Base-by-base conservation (phyloP, 2,329 filamentous ascomycete genomes). In the Akanthomyces uredinophilus region DNA sequence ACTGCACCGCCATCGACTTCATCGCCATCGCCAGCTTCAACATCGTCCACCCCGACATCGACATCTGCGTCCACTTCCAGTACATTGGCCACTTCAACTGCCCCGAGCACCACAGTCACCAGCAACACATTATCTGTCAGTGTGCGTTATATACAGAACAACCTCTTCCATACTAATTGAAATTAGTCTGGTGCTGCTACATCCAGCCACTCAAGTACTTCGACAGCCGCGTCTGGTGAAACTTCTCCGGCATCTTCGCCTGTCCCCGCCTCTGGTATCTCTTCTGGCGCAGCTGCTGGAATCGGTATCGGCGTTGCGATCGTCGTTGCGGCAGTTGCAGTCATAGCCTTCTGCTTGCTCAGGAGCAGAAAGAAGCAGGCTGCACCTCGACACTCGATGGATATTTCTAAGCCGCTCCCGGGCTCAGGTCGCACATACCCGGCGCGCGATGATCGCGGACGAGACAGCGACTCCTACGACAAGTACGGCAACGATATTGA, bases 361-460 rank as follows among this genome's bases (percentile, higher is more conserved):
- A 70, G 47, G 51, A 67, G 68, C 18, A 69, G 69, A 50, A 71
- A 70, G 58, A 68, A 65, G 22, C 64, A 62, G 53, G 49, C 66
- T 49, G 51, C 20, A 7, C 62, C 62, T 29, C 51, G 65, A 53
- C 68, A 68, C 61, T 71, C 69, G 44, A 71, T 78, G 64, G 72
- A 81, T 49, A 84, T 84, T 63, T 83, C 81, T 0, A 76, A 80
- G 22, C 82, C 83, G 2, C 76, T 84, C 69, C 76, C 79, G 4
- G 78, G 75, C 18, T 75, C 78, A 5, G 80, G 79, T 16, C 75
- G 69, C 22, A 67, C 69, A 22, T 79, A 76, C 61, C 72, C 74
- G 37, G 70, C 66, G 8, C 68, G 73, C 22, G 75, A 75, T 32
- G 69, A 74, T 29, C 16, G 57, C 8, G 62, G 55, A 16, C 50